phyloP scores from a whole-genome alignment of 2,329 filamentous ascomycete genomes.

The Ceratocystis cubensis region DNA sequence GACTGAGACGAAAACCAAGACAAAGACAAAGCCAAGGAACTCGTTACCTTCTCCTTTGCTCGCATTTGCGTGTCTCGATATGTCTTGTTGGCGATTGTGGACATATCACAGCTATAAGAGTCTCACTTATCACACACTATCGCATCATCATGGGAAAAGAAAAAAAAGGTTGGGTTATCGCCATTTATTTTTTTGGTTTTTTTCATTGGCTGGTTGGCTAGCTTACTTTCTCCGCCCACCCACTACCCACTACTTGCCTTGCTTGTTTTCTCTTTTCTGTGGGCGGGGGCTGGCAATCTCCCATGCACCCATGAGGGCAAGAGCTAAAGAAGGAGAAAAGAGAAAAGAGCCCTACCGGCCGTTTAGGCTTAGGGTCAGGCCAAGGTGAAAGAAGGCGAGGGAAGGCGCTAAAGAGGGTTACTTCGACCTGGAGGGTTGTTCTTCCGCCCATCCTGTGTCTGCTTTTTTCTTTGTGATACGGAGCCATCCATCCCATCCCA shows the following conservation, averaged over 20 bases:
- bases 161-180: no score
- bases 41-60: not conserved
- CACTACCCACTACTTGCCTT: not conserved
- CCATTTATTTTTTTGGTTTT: not conserved
- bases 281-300: not conserved
- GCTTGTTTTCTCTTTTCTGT: not conserved
- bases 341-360: not conserved
- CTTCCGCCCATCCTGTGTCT: not conserved
- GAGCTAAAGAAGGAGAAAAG: not conserved
- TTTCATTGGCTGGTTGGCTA: no score
- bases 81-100: no score
- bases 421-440: not conserved
- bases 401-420: not conserved
- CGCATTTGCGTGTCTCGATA: no score
- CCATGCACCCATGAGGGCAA: not conserved
- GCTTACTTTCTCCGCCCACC: no score
- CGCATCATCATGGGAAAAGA: no score
- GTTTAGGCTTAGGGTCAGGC: not conserved
- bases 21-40: not conserved
- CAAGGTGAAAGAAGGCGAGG: no score
- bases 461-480: not conserved
- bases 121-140: no score
- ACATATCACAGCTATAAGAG: no score
- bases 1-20: not conserved
- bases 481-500: not conserved